Base-by-base conservation (phyloP, 139 green algal species). In the Nannochloris sp. region DNA sequence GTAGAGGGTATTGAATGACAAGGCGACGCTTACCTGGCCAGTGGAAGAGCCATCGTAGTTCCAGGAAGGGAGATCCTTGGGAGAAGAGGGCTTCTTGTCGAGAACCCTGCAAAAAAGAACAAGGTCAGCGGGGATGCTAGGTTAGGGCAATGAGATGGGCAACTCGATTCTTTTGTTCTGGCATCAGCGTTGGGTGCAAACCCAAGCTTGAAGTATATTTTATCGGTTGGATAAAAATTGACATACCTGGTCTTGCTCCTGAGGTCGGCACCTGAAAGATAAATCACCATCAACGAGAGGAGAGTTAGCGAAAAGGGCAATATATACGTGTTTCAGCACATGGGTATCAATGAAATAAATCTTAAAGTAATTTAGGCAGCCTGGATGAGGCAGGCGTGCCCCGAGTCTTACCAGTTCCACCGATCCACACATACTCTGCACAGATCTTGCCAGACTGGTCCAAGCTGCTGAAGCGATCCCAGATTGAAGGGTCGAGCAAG, bases 1-100 rank as follows among this genome's bases (percentile, higher is more conserved):
- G 6, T 8, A 13, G 33, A 25, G 12, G 25, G 4, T 51, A n/a
- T 12, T 4, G 14, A 14, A 27, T 7, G 14, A 6, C 13, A 6
- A 29, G 6, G 13, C 27, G 4, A 1, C 36, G n/a, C 39, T 4
- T 42, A 62, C 75, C 67, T 92, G 91, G 69, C 88, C 92, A 3
- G 88, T 96, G 45, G 83, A 95, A 30, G 85, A 95, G 31, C 92
- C 92, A 68, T 98, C 92, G 64, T 93, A 98, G 82, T 97, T 98
- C 92, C 92, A 98, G 38, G 81, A 68, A 10, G 92, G 92, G 31
- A 98, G 79, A 25, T 98, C 88, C 36, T 77, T 61, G 14, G 72
- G 60, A 15, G 19, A 72, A 46, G 77, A 83, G 29, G 80, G 76
- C 38, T 76, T 55, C 60, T 86, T 83, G 65, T 25, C 55, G 2